Base-by-base conservation (phyloP, 2,329 filamentous ascomycete species). In the Penicillium sp. region DNA sequence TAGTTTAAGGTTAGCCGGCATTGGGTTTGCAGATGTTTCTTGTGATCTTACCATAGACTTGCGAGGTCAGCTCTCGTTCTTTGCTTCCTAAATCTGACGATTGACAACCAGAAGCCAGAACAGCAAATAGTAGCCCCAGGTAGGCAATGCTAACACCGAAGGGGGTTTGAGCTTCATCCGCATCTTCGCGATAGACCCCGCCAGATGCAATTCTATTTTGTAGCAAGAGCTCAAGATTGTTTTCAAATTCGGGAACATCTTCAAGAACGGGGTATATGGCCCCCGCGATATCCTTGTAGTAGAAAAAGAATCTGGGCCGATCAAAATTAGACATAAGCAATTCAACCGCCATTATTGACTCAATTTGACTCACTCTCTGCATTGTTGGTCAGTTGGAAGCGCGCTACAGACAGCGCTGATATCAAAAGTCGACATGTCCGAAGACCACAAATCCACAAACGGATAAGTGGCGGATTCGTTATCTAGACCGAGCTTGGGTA, bases 401-500 rank as follows among this genome's bases (percentile, higher is more conserved):
- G 83, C 82, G 60, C 81, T 83, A 31, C 82, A 83, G 2, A 87
- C 76, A 48, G 85, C 83, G 53, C 76, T 80, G 5, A 84, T 78
- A 62, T 84, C 80, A 56, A 81, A 78, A 5, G 82, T 75, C 1
- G 82, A 84, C 46, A 81, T 83, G 52, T 86, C 83, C 2, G 82
- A 83, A 5, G 84, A 85, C 83, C 84, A 87, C 2, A 87, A 71
- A 63, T 87, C 84, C 24, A 87, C 83, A 62, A 87, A 87, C 6
- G 84, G 84, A 64, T 87, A 87, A 8, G 84, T 87, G 3, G 83
- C 83, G 33, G 81, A 83, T 63, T 87, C 84, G 60, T 87, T 87
- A 64, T 87, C 84, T 29, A 87, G 75, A 2, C 84, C 84, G 52
- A 87, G 78, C 51, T 87, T 82, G 0, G 84, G 84, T 19, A 87